Conservation (phyloP, 768 basidiomycete genomes). For the Podaxis carcinomalis region DNA sequence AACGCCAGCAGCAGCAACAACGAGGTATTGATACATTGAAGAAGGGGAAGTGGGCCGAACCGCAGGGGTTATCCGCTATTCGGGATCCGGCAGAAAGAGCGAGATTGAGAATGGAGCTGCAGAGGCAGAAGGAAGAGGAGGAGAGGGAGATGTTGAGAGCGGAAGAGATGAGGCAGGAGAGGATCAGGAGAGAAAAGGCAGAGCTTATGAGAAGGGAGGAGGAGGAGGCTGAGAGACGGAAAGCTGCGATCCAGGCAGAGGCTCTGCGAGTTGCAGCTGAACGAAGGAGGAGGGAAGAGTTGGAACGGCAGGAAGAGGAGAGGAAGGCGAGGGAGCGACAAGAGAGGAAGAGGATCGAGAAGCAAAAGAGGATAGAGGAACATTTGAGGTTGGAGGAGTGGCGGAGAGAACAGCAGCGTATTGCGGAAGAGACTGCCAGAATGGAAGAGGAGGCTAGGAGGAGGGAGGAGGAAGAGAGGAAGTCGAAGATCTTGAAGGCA, state of each 20-base stretch:
- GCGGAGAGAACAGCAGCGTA: constrained; percentile 39
- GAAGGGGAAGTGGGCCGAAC: constrained; percentile 11
- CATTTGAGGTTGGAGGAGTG: constrained; percentile 46
- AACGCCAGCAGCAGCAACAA: background rate
- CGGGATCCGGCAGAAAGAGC: constrained; percentile 31
- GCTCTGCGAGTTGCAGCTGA: constrained; percentile 38
- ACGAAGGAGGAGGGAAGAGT: constrained; percentile 36
- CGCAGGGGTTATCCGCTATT: background rate
- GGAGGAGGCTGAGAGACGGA: constrained; percentile 33
- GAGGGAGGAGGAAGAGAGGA: constrained; percentile 38
- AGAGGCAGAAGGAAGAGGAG: constrained; percentile 34
- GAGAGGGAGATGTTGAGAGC: constrained; percentile 38
- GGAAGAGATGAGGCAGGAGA: constrained; percentile 40
- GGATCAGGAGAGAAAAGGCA: constrained; percentile 37
- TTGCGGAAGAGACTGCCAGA: constrained; percentile 48
- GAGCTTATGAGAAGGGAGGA: constrained; percentile 31
- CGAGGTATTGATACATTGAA: background rate
- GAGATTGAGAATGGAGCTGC: constrained; percentile 25
- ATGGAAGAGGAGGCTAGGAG: constrained; percentile 48
- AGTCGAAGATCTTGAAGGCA: constrained; percentile 38
- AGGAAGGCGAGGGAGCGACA: constrained; percentile 34
- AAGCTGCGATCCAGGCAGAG: constrained; percentile 14
- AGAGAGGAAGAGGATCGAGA: constrained; percentile 34
- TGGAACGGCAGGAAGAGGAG: constrained; percentile 40
- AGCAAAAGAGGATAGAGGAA: constrained; percentile 41